Percentiles rank a stretch among this genome's conserved stretches.
Conservation (phyloP, 768 basidiomycete species). For the Russula olivacea region DNA sequence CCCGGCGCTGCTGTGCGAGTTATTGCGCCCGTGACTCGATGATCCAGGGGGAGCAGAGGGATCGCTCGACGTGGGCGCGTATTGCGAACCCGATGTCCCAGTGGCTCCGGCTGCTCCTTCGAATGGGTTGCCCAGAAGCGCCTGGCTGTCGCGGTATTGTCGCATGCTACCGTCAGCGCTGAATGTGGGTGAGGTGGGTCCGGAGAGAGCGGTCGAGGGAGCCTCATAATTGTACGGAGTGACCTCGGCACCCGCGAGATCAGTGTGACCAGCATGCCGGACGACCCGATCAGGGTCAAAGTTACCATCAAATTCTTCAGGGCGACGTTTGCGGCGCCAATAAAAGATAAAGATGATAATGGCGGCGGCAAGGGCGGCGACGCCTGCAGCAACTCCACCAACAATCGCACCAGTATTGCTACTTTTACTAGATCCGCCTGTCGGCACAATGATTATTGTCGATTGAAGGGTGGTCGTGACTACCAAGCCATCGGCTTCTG, state of each 20-base stretch:
- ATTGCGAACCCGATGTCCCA: slow-evolving; percentile 25
- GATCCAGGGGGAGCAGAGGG: not conserved
- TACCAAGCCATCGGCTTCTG: slow-evolving; percentile 13
- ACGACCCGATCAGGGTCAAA: slow-evolving; percentile 44
- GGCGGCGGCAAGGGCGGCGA: slow-evolving; percentile 24
- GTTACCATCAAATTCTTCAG: slow-evolving; percentile 45
- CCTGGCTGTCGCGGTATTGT: slow-evolving; percentile 26
- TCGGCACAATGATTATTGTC: slow-evolving; percentile 26
- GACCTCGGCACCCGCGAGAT: slow-evolving; percentile 22
- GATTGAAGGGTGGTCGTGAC: slow-evolving; percentile 19
- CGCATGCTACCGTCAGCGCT: slow-evolving; percentile 26
- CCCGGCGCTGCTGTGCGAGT: not conserved
- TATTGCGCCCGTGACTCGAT: not conserved
- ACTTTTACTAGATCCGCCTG: slow-evolving; percentile 18
- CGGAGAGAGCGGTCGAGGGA: slow-evolving; percentile 25
- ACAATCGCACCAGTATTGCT: slow-evolving; percentile 29
- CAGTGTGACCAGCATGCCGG: slow-evolving; percentile 26
- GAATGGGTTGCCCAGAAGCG: slow-evolving; percentile 26
- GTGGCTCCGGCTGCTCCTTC: slow-evolving; percentile 22
- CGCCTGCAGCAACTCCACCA: slow-evolving; percentile 31
- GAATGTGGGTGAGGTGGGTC: slow-evolving; percentile 10
- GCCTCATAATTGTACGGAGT: slow-evolving; percentile 27
- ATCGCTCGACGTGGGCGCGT: slow-evolving; percentile 21
- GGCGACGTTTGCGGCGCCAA: slow-evolving; percentile 30
- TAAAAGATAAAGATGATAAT: slow-evolving; percentile 29